A percentile compares a stretch with the other conserved stretches of the same genome.
Conservation (phyloP, 2,329 filamentous ascomycete genomes). For the Diaporthe sp. region DNA sequence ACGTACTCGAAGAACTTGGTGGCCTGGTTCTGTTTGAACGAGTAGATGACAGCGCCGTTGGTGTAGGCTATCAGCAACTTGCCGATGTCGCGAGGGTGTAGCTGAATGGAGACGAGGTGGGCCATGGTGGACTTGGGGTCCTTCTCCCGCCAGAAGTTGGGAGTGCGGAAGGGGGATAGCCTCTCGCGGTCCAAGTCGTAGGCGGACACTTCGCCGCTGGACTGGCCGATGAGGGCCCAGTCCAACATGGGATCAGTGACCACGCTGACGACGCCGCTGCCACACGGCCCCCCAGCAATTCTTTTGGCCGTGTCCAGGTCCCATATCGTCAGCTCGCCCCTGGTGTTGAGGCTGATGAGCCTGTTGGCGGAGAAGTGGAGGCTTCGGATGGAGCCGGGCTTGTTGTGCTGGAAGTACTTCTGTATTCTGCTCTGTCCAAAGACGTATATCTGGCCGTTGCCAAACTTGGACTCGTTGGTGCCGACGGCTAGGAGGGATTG, state of each 20-base stretch:
- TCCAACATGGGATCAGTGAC: slow-evolving; percentile 91
- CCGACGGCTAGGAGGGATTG: slow-evolving; percentile 94
- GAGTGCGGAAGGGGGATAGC: slow-evolving; percentile 82
- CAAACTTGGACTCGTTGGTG: slow-evolving; percentile 88
- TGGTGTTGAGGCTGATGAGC: slow-evolving; percentile 85
- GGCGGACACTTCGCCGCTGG: slow-evolving; percentile 88
- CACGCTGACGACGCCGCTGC: slow-evolving; percentile 80
- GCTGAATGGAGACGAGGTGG: slow-evolving; percentile 80
- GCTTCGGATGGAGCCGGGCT: slow-evolving; percentile 80
- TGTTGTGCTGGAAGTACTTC: slow-evolving; percentile 78
- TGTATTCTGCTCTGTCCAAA: slow-evolving; percentile 86
- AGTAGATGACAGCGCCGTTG: slow-evolving; percentile 89
- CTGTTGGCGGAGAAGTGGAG: slow-evolving; percentile 90
- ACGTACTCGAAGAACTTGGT: slow-evolving; percentile 87
- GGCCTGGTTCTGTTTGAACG: slow-evolving; percentile 90
- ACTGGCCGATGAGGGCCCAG: slow-evolving; percentile 89
- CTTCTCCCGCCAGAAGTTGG: slow-evolving; percentile 86
- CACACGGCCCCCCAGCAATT: slow-evolving; percentile 79
- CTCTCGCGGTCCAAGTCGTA: slow-evolving; percentile 90
- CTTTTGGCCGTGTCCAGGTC: slow-evolving; percentile 79
- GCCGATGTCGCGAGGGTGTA: slow-evolving; percentile 94
- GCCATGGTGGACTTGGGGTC: slow-evolving; percentile 74
- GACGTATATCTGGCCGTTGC: slow-evolving; percentile 88
- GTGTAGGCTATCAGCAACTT: slow-evolving; percentile 92
- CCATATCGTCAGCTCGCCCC: slow-evolving; percentile 88